Conservation (phyloP, 176 grass and related monocot species). For the Ensete ventricosum region DNA sequence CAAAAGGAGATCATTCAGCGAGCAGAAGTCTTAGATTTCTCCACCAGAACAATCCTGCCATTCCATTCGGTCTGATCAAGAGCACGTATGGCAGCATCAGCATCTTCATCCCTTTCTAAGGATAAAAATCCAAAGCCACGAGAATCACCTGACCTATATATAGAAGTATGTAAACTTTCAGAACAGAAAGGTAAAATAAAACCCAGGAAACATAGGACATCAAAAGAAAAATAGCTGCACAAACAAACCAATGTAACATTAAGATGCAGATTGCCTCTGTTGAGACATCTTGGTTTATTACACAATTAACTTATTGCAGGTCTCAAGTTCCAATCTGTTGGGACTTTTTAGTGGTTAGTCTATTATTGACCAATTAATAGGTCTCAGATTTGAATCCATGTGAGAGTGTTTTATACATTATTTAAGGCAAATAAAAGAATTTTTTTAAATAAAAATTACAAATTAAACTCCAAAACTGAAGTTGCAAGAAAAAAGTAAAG, state of each 20-base stretch:
- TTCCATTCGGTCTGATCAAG: conserved; percentile 74
- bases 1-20: conserved; percentile 34
- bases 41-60: conserved; percentile 78
- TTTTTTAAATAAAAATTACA: background rate
- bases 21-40: conserved; percentile 66
- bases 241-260: background rate
- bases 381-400: too few species aligned
- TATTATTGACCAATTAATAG: too few species aligned
- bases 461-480: background rate
- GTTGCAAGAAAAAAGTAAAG: background rate
- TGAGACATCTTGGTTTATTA: too few species aligned
- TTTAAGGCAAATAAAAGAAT: background rate
- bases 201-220: background rate
- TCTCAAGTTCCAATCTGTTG: too few species aligned
- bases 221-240: background rate
- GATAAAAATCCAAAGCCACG: conserved; percentile 80
- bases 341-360: too few species aligned
- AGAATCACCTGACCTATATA: conserved; percentile 61
- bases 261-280: background rate
- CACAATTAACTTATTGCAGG: too few species aligned
- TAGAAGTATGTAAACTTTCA: conserved; percentile 22
- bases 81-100: conserved; percentile 81
- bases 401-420: too few species aligned
- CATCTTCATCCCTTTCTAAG: conserved; percentile 74
- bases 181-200: background rate